Conservation (phyloP, 768 basidiomycete genomes). For the Zangia roseola region DNA sequence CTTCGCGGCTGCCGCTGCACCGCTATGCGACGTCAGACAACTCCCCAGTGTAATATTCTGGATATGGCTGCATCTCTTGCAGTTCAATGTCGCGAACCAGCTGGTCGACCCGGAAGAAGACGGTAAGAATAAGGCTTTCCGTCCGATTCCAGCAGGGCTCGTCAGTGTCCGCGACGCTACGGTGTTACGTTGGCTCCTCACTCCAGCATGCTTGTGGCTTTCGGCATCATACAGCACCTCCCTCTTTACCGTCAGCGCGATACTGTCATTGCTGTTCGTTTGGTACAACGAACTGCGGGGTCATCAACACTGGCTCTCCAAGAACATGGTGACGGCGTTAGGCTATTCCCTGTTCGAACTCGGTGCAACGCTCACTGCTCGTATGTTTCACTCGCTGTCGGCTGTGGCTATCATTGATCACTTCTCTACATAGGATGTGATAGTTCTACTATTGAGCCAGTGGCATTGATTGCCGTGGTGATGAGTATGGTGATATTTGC, state of each 20-base stretch:
- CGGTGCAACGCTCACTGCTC: conserved; percentile 37
- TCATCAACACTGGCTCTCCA: conserved; percentile 32
- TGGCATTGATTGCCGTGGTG: conserved; percentile 28
- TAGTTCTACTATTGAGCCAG: conserved; percentile 22
- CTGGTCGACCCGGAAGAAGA: conserved; percentile 42
- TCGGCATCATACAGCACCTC: conserved; percentile 36
- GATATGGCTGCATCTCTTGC: conserved; percentile 48
- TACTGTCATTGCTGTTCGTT: conserved; percentile 25
- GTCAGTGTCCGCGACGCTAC: conserved; percentile 38
- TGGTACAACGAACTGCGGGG: conserved; percentile 39
- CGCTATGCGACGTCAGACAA: conserved; percentile 20
- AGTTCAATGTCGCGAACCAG: conserved; percentile 46
- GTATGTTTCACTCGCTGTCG: conserved; percentile 18
- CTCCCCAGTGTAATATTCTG: conserved; percentile 37
- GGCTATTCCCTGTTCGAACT: conserved; percentile 39
- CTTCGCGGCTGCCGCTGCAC: conserved; percentile 35
- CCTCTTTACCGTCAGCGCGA: conserved; percentile 34
- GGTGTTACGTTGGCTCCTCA: conserved; percentile 36
- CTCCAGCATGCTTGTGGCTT: conserved; percentile 34
- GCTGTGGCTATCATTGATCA: conserved; percentile 1
- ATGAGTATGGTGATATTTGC: conserved; percentile 34
- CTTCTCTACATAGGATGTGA: conserved; percentile 20
- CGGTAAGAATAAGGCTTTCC: conserved; percentile 40
- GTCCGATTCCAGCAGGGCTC: conserved; percentile 46
- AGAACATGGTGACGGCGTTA: conserved; percentile 36